Conservation (phyloP, 441 rosid genomes). For the Kokia cookei region DNA sequence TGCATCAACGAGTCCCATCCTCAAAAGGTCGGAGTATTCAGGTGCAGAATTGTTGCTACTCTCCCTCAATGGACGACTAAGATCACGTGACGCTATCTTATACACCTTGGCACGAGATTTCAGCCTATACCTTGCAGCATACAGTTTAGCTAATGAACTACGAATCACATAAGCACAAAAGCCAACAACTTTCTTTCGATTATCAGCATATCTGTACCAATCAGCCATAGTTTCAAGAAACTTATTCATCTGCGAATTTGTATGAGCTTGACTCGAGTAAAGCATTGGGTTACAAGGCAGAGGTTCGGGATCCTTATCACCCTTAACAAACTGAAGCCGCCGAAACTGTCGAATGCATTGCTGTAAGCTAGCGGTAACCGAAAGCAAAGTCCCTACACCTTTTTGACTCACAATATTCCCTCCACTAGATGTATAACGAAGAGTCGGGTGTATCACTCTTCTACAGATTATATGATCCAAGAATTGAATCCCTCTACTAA, state of each 20-base stretch:
- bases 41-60: conserved; percentile 83
- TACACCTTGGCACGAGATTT: conserved; percentile 98
- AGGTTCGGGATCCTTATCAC: conserved; percentile 94
- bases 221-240: conserved; percentile 98
- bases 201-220: conserved; percentile 95
- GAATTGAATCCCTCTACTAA: conserved; percentile 86
- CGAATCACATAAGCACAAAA: conserved; percentile 97
- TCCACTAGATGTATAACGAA: conserved; percentile 75
- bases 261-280: conserved; percentile 96
- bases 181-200: conserved; percentile 86
- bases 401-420: conserved; percentile 80
- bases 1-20: conserved; percentile 97
- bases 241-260: conserved; percentile 97
- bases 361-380: conserved; percentile 88
- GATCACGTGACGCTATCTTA: conserved; percentile 76
- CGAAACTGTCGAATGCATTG: conserved; percentile 81
- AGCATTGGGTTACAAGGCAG: conserved; percentile 96
- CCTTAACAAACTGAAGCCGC: conserved; percentile 80
- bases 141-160: conserved; percentile 92
- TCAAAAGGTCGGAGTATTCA: conserved; percentile 91
- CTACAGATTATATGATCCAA: conserved; percentile 87
- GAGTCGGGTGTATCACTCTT: conserved; percentile 78
- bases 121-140: conserved; percentile 92
- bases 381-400: conserved; percentile 90
- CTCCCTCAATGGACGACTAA: conserved; percentile 81